Conservation (phyloP, 768 basidiomycete genomes). For the Cystofilobasidium macerans region DNA sequence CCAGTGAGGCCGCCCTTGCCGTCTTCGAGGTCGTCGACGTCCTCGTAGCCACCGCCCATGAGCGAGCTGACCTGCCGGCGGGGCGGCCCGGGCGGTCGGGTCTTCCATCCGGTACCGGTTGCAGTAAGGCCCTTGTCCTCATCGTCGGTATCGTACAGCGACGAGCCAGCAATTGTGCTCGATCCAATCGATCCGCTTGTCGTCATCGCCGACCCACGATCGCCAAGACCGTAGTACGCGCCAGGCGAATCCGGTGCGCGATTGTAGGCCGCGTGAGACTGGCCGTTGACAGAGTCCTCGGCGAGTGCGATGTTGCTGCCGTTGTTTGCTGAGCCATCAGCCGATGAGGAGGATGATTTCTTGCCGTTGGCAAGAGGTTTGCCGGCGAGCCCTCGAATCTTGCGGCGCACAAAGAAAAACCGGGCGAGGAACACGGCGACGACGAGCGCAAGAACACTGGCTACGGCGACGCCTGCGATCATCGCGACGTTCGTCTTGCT, state of each 20-base stretch:
- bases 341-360: no score
- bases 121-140: background rate
- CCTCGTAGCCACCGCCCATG: constrained; percentile 21
- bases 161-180: constrained; percentile 4
- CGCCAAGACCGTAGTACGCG: background rate
- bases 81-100: background rate
- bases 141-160: background rate
- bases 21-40: constrained; percentile 2
- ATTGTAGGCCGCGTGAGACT: background rate
- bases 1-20: constrained; percentile 10
- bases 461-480: constrained; percentile 15
- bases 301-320: constrained; percentile 4
- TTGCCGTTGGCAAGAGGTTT: background rate
- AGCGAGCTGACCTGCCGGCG: constrained; percentile 7
- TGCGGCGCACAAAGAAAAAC: constrained; percentile 9
- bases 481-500: background rate
- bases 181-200: constrained; percentile 6
- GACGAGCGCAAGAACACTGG: background rate
- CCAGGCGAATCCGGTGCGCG: background rate
- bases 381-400: background rate
- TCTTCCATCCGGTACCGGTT: no score
- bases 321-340: background rate
- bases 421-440: constrained; percentile 9
- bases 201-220: background rate
- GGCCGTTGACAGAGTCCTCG: background rate